These are phyloP conservation scores for Paxillus rubicundulus DNA, from an alignment of 768 basidiomycete species.

Conservation along the genomic window DNA sequence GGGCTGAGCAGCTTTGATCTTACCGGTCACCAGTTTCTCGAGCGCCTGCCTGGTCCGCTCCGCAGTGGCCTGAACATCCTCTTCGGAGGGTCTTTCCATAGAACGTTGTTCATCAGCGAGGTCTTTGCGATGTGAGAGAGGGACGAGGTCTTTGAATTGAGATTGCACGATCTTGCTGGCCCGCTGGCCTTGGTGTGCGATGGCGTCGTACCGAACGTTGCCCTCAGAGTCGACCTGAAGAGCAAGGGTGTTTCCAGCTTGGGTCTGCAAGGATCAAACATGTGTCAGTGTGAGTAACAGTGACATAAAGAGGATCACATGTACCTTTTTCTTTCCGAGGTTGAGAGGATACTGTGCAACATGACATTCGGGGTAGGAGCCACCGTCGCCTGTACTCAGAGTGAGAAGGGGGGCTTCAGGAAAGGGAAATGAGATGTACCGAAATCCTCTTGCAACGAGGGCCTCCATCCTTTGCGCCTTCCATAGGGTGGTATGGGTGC, in stretches of 20 bases:
- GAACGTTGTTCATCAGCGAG: conserved; percentile 64
- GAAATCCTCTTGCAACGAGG: conserved; percentile 78
- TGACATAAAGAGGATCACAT: conserved; percentile 14
- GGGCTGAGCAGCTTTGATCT: conserved; percentile 98
- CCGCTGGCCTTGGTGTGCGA: conserved; percentile 92
- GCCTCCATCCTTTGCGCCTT: conserved; percentile 82
- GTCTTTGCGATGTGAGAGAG: conserved; percentile 86
- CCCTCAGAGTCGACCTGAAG: conserved; percentile 96
- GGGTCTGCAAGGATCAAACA: conserved; percentile 49
- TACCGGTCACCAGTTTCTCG: conserved; percentile 90
- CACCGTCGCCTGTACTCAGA: conserved; percentile 63
- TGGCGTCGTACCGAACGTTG: conserved; percentile 95
- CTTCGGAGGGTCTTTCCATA: conserved; percentile 94
- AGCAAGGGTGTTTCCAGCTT: conserved; percentile 91
- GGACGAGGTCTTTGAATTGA: conserved; percentile 97
- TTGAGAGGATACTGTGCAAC: conserved; percentile 95
- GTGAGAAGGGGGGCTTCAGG: not conserved
- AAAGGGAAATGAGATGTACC: conserved; percentile 45
- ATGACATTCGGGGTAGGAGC: conserved; percentile 93
- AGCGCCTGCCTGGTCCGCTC: conserved; percentile 89
- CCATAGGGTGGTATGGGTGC: conserved; percentile 78
- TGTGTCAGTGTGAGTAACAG: not conserved
- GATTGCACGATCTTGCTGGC: conserved; percentile 85
- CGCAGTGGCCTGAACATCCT: conserved; percentile 86
- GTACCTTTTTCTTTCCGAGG: conserved; percentile 92